These are phyloP conservation scores for Solanum appendiculatum DNA, from an alignment of 257 asterid genomes.

Conservation along the genomic window DNA sequence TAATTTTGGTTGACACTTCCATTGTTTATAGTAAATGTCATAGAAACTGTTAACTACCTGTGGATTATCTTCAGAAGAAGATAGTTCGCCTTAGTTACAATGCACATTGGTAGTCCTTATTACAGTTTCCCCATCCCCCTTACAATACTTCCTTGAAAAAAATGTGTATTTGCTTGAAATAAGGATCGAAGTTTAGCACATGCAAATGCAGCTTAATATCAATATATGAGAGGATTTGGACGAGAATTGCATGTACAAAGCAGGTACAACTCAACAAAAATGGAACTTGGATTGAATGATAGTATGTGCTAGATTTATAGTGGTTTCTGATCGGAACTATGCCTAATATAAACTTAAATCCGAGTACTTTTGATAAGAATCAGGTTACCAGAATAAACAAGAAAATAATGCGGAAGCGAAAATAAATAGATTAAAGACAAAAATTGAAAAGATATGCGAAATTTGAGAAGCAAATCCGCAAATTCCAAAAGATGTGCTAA, in stretches of 20 bases:
- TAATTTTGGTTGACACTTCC: neutral
- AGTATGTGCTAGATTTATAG: neutral
- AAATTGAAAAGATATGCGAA: no score
- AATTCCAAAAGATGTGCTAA: no score
- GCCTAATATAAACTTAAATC: neutral
- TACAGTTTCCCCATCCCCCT: neutral
- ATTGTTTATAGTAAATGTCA: neutral
- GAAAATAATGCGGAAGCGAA: no score
- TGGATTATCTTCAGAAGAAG: neutral
- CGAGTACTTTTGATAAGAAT: no score
- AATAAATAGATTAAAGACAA: no score
- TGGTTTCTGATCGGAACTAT: neutral
- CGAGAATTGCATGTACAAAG: neutral
- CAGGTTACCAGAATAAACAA: no score
- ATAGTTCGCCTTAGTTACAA: neutral
- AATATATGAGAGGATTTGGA: neutral
- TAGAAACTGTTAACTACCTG: neutral
- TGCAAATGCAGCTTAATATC: neutral
- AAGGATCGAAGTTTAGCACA: neutral
- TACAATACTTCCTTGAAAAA: neutral
- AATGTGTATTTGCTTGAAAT: neutral
- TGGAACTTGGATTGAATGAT: neutral
- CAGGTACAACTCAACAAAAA: neutral
- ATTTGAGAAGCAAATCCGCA: no score
- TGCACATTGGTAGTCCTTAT: neutral